Evolutionary conservation across 768 basidiomycete species (phyloP), one percentile per base, ranked within the genome.

Genomic region (Hygrophorus pudorinus): DNA sequence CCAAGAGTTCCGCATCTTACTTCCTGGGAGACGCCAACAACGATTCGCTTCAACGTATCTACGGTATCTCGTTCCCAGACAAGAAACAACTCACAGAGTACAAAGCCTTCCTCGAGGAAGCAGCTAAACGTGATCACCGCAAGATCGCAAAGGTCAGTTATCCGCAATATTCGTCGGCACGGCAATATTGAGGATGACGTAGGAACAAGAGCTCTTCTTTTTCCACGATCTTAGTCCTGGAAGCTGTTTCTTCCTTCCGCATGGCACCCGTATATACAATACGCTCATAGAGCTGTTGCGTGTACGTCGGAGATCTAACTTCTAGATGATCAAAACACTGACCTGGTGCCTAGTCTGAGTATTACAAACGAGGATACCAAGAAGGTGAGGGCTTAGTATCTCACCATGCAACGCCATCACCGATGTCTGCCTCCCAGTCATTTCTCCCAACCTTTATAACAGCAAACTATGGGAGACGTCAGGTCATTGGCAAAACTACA

Each of bases 61-160:
- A 98, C 61, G 96, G 96, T 47, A 90, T 99, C 61, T 96, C 93
- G 0, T 99, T 98, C 79, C 96, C 96, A 0, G 96, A 98, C 66
- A 86, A 86, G 66, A 94, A 96, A 61, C 89, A 94, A 60, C 66
- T 98, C 52, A 68, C 80, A 11, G 96, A 97, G 48, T 91, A 98
- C 76, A 97, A 98, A 69, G 76, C 73, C 37, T 96, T 96, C 73
- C 75, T 98, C 45, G 93, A 79, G 24, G 94, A 99, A 63, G 96
- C 96, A 41, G 93, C 94, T n/a, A 96, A 87, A 62, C 84, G 94
- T 4, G 94, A 99, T 61, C 96, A 98, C 58, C 71, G 96, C 36
- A 90, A 88, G 68, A 98, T 99, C 47, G 96, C 89, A 44, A 91
- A 83, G 69, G 78, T 79, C 45, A 44, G 41, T 41, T 17, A 41